These are phyloP conservation scores for Colletotrichum liriopes DNA, from an alignment of 2,329 filamentous ascomycete species.

Conservation along the genomic window DNA sequence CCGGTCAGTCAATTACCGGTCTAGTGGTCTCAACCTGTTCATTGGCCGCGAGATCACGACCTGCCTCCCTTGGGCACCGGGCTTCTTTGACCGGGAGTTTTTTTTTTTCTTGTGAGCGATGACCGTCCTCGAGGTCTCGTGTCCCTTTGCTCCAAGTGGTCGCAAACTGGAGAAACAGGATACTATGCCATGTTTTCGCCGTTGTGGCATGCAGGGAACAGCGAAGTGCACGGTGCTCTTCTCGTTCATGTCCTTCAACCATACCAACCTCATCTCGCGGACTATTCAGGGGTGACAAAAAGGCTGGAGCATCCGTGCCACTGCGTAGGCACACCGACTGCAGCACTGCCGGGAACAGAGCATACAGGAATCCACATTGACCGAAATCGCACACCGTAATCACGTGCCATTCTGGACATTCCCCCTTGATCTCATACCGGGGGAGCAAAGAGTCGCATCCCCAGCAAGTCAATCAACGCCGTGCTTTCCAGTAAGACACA, in stretches of 20 bases:
- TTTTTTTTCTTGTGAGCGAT: neutral
- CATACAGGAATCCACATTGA: neutral
- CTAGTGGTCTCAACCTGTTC: constrained; percentile 10
- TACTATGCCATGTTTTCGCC: neutral
- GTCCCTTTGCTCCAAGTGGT: neutral
- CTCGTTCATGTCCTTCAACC: neutral
- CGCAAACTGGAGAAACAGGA: constrained; percentile 27
- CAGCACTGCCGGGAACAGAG: constrained; percentile 23
- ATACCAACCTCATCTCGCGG: neutral
- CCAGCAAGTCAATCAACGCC: neutral
- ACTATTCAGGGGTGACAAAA: constrained; percentile 22
- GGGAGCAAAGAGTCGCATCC: constrained; percentile 13
- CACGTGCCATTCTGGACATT: constrained; percentile 4
- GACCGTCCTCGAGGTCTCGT: neutral
- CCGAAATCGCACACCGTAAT: constrained; percentile 18
- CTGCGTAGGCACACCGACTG: neutral
- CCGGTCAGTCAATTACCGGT: neutral
- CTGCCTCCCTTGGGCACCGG: neutral
- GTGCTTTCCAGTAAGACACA: constrained; percentile 1
- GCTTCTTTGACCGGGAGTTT: neutral
- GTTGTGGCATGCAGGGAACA: neutral
- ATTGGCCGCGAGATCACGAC: neutral
- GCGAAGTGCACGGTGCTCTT: constrained; percentile 9
- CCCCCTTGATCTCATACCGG: neutral
- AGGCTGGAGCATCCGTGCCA: constrained; percentile 36